phyloP scores from a whole-genome alignment of 768 basidiomycete species.

The Gautieria morchelliformis region DNA sequence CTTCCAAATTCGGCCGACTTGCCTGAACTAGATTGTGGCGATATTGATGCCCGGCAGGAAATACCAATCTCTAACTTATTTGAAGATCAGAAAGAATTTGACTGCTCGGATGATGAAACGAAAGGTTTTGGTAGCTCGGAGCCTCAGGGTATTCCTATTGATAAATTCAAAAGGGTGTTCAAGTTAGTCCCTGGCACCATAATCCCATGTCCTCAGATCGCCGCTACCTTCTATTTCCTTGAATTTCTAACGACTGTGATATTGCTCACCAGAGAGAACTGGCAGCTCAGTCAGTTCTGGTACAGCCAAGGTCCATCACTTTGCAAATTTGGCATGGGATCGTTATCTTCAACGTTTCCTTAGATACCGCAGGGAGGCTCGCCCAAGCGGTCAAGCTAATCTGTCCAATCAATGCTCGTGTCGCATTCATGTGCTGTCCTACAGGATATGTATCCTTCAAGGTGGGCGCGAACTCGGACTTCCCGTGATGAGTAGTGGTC shows the following conservation, averaged over 20 bases:
- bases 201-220: not conserved
- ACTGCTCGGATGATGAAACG: no score
- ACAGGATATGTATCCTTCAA: conserved; percentile 6
- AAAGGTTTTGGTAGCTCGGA: not conserved
- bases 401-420: not conserved
- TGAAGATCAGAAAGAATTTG: no score
- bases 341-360: not conserved
- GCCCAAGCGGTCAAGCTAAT: not conserved
- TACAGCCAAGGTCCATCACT: conserved; percentile 2
- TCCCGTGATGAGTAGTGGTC: not conserved
- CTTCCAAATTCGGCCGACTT: not conserved
- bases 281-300: conserved; percentile 10
- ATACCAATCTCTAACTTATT: no score
- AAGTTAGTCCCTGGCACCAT: not conserved
- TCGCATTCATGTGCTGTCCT: conserved; percentile 8
- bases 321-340: not conserved
- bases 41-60: no score
- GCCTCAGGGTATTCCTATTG: not conserved
- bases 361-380: conserved; percentile 4
- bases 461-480: not conserved
- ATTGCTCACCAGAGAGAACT: conserved; percentile 3
- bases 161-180: conserved; percentile 2
- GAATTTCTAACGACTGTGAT: no score
- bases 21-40: not conserved
- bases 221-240: not conserved